Conservation (phyloP, 208 protist species). For the Porcisia hertigi region DNA sequence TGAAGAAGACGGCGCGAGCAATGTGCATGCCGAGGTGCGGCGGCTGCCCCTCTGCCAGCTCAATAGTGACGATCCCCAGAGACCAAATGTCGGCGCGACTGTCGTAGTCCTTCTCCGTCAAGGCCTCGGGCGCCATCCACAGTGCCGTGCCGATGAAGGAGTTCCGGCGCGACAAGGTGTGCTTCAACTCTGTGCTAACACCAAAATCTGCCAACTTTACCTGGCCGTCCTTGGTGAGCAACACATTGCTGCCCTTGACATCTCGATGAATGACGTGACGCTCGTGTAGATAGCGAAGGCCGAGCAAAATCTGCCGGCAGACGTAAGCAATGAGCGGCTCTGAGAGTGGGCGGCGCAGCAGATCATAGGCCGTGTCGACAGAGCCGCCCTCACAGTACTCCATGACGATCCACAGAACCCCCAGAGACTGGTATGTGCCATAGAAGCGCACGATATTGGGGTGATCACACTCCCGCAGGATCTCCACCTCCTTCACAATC, state of each 20-base stretch:
- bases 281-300: constrained; percentile 90
- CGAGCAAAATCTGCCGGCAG: constrained; percentile 74
- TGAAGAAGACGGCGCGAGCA: constrained; percentile 69
- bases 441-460: constrained; percentile 91
- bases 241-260: constrained; percentile 93
- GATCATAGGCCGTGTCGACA: constrained; percentile 85
- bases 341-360: constrained; percentile 71
- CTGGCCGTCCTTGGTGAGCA: constrained; percentile 87
- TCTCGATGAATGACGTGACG: constrained; percentile 93
- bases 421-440: constrained; percentile 83
- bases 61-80: constrained; percentile 95
- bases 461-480: constrained; percentile 83
- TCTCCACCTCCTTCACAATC: constrained; percentile 85
- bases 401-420: constrained; percentile 92
- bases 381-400: constrained; percentile 94
- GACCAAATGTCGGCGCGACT: constrained; percentile 95
- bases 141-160: constrained; percentile 91
- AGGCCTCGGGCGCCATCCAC: constrained; percentile 94
- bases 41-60: constrained; percentile 95
- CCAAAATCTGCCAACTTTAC: constrained; percentile 94
- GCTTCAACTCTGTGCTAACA: constrained; percentile 78
- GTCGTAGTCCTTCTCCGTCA: constrained; percentile 91
- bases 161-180: constrained; percentile 87
- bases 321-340: constrained; percentile 91
- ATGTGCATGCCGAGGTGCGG: constrained; percentile 91